phyloP scores from a whole-genome alignment of 192 early-diverging fungal genomes.

The Coemansia sp. region DNA sequence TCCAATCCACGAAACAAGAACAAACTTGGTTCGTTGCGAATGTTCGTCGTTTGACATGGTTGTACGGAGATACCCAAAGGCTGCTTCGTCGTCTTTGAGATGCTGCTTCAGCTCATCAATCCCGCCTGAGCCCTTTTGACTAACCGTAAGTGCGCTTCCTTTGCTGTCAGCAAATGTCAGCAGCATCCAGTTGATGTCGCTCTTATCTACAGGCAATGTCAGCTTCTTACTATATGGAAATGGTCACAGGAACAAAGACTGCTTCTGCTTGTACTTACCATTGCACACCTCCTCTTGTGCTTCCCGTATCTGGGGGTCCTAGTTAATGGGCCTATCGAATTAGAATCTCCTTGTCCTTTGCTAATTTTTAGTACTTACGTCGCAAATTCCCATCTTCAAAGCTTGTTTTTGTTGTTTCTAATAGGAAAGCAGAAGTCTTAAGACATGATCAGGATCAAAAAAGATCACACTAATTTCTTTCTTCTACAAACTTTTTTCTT shows the following conservation, averaged over 20 bases:
- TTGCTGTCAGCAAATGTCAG: slow-evolving; percentile 56
- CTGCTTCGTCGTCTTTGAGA: slow-evolving; percentile 65
- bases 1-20: slow-evolving; percentile 69
- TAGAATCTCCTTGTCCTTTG: too few relatives aligned
- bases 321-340: neutral
- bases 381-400: slow-evolving; percentile 5
- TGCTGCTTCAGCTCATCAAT: slow-evolving; percentile 61
- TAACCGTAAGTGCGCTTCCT: slow-evolving; percentile 46
- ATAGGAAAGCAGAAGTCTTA: neutral
- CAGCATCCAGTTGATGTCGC: slow-evolving; percentile 60
- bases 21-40: slow-evolving; percentile 64
- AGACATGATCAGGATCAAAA: neutral
- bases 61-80: slow-evolving; percentile 73
- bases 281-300: slow-evolving; percentile 59
- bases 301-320: slow-evolving; percentile 50
- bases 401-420: neutral
- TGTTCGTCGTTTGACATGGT: slow-evolving; percentile 52
- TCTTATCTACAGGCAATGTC: slow-evolving; percentile 41
- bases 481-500: neutral
- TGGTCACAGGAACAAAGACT: too few relatives aligned
- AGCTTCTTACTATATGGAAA: too few relatives aligned
- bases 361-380: neutral
- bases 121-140: slow-evolving; percentile 56
- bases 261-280: slow-evolving; percentile 25
- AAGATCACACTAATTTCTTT: neutral